Percentiles rank a stretch among this genome's conserved stretches.
These are phyloP conservation scores for Aquilaria sinensis DNA, from an alignment of 345 rosid genomes.

Conservation along the genomic window DNA sequence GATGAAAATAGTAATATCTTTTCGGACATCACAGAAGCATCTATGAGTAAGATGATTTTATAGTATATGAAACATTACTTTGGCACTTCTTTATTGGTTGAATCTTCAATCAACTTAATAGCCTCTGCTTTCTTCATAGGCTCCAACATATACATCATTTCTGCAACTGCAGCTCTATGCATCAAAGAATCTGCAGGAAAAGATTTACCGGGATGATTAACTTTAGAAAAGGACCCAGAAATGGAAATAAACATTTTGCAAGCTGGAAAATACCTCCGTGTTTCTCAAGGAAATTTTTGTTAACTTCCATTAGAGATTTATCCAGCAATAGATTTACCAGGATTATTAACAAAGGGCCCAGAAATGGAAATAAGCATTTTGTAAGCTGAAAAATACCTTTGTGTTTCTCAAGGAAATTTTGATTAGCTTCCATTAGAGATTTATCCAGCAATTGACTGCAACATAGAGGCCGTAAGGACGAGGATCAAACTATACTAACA, in stretches of 20 bases:
- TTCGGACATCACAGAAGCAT: too few species aligned
- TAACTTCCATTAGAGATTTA: constrained; percentile 72
- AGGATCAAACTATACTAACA: not conserved
- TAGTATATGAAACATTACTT: constrained; percentile 29
- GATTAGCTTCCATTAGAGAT: constrained; percentile 74
- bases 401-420: constrained; percentile 63
- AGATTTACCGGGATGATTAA: too few species aligned
- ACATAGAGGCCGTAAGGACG: constrained; percentile 9
- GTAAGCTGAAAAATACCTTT: constrained; percentile 35
- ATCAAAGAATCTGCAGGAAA: constrained; percentile 63
- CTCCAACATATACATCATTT: constrained; percentile 67
- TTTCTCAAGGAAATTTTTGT: constrained; percentile 58
- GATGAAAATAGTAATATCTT: constrained; percentile 3
- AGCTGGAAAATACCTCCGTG: constrained; percentile 47
- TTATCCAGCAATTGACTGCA: constrained; percentile 76
- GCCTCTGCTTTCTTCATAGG: constrained; percentile 68
- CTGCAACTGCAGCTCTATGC: constrained; percentile 95
- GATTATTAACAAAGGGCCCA: not conserved
- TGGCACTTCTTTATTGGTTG: constrained; percentile 45
- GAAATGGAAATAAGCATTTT: not conserved
- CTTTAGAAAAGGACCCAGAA: not conserved
- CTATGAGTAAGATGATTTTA: too few species aligned
- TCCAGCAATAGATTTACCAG: constrained; percentile 47
- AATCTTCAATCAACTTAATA: constrained; percentile 69
- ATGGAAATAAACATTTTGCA: constrained; percentile 1